Conservation (phyloP, 805 yeast genomes). For the Tetrapisispora taiwanensis region DNA sequence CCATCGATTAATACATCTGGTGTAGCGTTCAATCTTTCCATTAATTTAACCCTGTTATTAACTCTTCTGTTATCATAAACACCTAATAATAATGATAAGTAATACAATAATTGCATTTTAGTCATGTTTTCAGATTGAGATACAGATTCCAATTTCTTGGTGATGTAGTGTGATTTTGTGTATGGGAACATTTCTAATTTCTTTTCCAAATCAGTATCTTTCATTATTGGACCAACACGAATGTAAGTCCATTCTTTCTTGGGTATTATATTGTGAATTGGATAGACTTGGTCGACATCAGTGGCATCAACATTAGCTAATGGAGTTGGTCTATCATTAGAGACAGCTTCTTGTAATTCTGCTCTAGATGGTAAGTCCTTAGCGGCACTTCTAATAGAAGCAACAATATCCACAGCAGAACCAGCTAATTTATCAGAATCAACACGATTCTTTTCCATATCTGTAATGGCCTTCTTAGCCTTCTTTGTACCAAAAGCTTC, state of each 20-base stretch:
- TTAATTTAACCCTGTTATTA: conserved; percentile 46
- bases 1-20: conserved; percentile 66
- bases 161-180: conserved; percentile 45
- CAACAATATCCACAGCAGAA: conserved; percentile 72
- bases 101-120: conserved; percentile 64
- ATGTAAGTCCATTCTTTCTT: conserved; percentile 51
- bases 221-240: conserved; percentile 51
- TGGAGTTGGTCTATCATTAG: conserved; percentile 77
- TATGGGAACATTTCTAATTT: conserved; percentile 55
- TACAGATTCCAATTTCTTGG: conserved; percentile 36
- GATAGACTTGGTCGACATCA: conserved; percentile 72
- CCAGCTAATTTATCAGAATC: conserved; percentile 74
- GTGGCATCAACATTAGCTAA: conserved; percentile 68
- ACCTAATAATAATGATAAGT: conserved; percentile 70
- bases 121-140: conserved; percentile 39
- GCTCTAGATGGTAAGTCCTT: conserved; percentile 61
- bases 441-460: conserved; percentile 70
- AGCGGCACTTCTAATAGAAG: conserved; percentile 62
- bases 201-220: conserved; percentile 41
- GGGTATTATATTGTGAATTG: conserved; percentile 62
- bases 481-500: conserved; percentile 95
- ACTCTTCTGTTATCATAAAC: conserved; percentile 64
- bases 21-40: conserved; percentile 56
- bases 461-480: conserved; percentile 83
- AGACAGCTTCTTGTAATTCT: conserved; percentile 46